Conservation (phyloP, 176 grass and related monocot genomes). For the Metroxylon sagu region DNA sequence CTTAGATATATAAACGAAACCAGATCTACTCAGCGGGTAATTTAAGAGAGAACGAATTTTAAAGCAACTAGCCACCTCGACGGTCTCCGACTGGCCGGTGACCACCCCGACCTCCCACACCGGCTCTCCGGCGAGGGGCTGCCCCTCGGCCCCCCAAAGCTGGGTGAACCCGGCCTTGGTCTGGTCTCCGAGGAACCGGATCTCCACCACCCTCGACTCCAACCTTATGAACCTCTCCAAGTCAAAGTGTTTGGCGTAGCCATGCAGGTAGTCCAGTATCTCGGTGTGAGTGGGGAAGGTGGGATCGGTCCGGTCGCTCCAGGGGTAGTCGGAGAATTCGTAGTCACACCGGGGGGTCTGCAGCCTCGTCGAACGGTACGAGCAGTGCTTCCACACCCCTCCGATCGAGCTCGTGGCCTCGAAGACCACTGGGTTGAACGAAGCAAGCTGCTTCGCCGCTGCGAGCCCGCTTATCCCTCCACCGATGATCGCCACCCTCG, state of each 20-base stretch:
- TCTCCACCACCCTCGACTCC: slow-evolving; percentile 59
- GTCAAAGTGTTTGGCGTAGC: slow-evolving; percentile 57
- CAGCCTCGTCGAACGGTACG: slow-evolving; percentile 68
- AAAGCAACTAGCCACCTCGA: slow-evolving; percentile 31
- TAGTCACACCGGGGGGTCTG: slow-evolving; percentile 88
- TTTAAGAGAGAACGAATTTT: background rate
- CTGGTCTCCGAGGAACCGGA: slow-evolving; percentile 52
- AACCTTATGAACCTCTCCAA: slow-evolving; percentile 65
- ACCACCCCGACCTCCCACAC: slow-evolving; percentile 83
- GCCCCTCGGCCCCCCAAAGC: slow-evolving; percentile 57
- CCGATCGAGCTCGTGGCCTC: slow-evolving; percentile 65
- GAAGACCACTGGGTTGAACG: slow-evolving; percentile 66
- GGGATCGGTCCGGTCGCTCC: slow-evolving; percentile 68
- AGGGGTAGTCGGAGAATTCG: slow-evolving; percentile 89
- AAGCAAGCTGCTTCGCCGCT: slow-evolving; percentile 67
- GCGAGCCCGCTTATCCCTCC: slow-evolving; percentile 80
- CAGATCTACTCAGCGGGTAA: no score
- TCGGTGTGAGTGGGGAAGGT: slow-evolving; percentile 69
- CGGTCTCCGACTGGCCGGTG: slow-evolving; percentile 15
- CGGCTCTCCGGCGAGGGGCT: slow-evolving; percentile 37
- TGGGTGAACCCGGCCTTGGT: slow-evolving; percentile 26
- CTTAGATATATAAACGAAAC: no score
- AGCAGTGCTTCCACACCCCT: slow-evolving; percentile 92
- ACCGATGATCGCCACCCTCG: slow-evolving; percentile 82
- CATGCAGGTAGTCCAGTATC: slow-evolving; percentile 82